Evolutionary conservation across 495 filamentous ascomycete species (phyloP), one percentile per base, ranked within the genome.

Genomic region (Cercophora samala): DNA sequence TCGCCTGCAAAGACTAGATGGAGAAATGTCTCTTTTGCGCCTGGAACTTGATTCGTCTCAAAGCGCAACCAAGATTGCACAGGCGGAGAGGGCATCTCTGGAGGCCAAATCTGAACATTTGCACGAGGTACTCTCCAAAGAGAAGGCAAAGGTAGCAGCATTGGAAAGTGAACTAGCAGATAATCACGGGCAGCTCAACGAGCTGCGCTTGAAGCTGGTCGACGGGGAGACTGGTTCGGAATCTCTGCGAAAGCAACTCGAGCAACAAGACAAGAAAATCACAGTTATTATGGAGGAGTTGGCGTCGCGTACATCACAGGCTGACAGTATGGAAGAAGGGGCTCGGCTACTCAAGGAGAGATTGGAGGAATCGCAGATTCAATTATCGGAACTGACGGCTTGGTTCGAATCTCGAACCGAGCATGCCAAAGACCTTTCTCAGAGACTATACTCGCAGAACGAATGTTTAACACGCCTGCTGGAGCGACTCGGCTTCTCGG

Each of bases 221-320:
- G 89, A 90, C 53, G 92, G 91, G 37, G 91, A 93, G 72, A 92
- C 87, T 6, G 91, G 90, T 23, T 91, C 90, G 6, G 90, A 93
- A 74, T 88, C 85, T 18, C 77, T 96, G 62, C 87, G 87, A 53
- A 87, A 89, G 73, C 84, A 86, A 42, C 77, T 95, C 58, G 85
- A 85, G 18, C 88, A 91, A 61, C 87, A 90, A 73, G 90, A 94
- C 70, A 78, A 76, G 23, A 88, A 84, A 72, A 81, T 89, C 22
- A 81, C 83, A 15, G 80, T 77, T 13, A 71, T 93, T 23, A 78
- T 85, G n/a, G 82, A 86, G 66, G 84, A 90, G 72, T 78, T 96
- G 13, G 86, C 86, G 29, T 85, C 89, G 18, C 82, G 85, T 9
- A 85, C 91, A 66, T 87, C 86, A 21, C 86, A 88, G 63, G 84